phyloP scores from a whole-genome alignment of 768 basidiomycete species.

The Trametes villosa region DNA sequence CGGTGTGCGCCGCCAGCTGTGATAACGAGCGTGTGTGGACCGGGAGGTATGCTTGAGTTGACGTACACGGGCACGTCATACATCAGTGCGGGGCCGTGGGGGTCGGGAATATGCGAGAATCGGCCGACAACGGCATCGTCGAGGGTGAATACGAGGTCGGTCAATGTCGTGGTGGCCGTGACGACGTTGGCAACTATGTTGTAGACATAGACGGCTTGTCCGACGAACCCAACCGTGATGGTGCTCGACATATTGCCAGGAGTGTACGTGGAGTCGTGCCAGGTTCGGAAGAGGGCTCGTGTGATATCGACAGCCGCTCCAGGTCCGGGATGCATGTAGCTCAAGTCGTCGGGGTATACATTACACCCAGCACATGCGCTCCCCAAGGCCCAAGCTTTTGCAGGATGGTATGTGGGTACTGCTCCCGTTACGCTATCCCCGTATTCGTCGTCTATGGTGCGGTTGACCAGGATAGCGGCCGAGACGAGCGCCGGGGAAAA shows the following conservation, averaged over 20 bases:
- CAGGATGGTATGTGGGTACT: neutral
- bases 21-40: constrained; percentile 14
- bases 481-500: neutral
- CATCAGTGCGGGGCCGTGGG: neutral
- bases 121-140: neutral
- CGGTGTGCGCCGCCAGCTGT: neutral
- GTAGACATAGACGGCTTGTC: constrained; percentile 22
- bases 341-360: neutral
- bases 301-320: neutral
- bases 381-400: constrained; percentile 4
- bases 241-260: neutral
- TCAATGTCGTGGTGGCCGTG: neutral
- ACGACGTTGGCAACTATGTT: constrained; percentile 11
- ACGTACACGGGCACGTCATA: constrained; percentile 18
- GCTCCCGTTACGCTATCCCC: neutral
- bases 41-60: neutral
- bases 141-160: constrained; percentile 16
- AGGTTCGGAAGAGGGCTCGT: constrained; percentile 3
- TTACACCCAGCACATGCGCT: neutral
- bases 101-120: neutral
- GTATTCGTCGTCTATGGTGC: constrained; percentile 1
- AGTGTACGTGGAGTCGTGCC: constrained; percentile 21
- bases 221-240: constrained; percentile 3
- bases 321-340: too few relatives aligned
- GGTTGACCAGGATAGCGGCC: neutral